Evolutionary conservation across 352 stramenopile species (phyloP), one percentile per base, ranked within the genome.

Genomic region (Pythium biforme): DNA sequence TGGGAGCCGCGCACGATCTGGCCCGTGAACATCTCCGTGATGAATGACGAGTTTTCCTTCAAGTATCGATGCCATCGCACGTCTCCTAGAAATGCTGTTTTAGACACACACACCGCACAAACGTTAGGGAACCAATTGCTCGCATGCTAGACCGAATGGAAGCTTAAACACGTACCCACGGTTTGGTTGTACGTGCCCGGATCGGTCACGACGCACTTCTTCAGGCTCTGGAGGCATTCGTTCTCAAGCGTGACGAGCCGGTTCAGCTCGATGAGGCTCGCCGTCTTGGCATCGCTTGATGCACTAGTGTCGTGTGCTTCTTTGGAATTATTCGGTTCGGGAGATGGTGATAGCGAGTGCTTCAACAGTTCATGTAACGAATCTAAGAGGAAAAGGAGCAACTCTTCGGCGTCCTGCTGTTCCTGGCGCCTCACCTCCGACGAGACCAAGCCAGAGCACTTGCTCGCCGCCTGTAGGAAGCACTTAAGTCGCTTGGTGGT

Each of bases 371-470:
- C 81, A 51, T 91, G 78, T 9, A 92, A 60, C 14, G 86, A 57
- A 59, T 94, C 81, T 40, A 94, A 61, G 19, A 94, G 48, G 33
- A 89, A 87, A 0, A 78, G 79, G 37, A 94, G 67, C 56, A 90
- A 83, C 48, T 94, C 79, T 80, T 94, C 83, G 2, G 85, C 85
- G 54, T 94, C 85, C 49, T 94, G 83, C 40, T 94, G 83, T n/a
- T 91, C 81, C 50, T 92, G 85, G 39, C 70, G 66, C 1, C 63
- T 63, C 3, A 62, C 39, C 5, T 61, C 59, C 33, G 59, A 62
- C 4, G 70, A 69, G 8, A 92, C 54, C 19, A 92, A 65, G n/a
- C 76, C 70, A 1, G 80, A 78, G 59, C 73, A 89, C 29, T 69
- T 68, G 70, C 77, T 86, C 0, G 62, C 55, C 7, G 73, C 77